A percentile compares a stretch with the other conserved stretches of the same genome.
Evolutionary conservation across 2,329 filamentous ascomycete genomes (phyloP).

Genomic region (Pseudocercospora fuligena): DNA sequence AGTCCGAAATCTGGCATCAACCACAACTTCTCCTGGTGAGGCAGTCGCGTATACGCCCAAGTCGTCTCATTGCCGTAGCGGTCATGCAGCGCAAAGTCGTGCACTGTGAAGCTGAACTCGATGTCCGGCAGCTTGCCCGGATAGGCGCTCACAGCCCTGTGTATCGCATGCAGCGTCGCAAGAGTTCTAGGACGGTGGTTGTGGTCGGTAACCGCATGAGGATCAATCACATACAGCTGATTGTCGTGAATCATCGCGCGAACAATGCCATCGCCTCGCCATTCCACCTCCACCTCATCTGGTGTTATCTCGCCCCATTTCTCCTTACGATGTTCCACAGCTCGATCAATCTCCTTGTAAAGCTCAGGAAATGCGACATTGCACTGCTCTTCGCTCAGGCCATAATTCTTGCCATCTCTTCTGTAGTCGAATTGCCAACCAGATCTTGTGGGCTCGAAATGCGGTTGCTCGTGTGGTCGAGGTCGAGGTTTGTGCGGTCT

Average conservation of each 20-base stretch:
- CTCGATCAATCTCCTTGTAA: conserved; percentile 39
- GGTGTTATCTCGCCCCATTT: conserved; percentile 30
- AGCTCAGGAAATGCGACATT: conserved; percentile 37
- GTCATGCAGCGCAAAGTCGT: conserved; percentile 45
- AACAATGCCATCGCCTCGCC: conserved; percentile 35
- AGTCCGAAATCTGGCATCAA: conserved; percentile 59
- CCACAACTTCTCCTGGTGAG: conserved; percentile 50
- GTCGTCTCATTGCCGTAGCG: conserved; percentile 30
- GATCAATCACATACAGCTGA: conserved; percentile 35
- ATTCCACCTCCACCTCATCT: conserved; percentile 31
- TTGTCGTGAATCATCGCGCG: conserved; percentile 38
- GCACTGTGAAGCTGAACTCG: conserved; percentile 51
- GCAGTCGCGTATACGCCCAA: conserved; percentile 32
- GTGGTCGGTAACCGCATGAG: conserved; percentile 33
- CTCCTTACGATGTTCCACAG: conserved; percentile 31
- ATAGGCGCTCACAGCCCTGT: conserved; percentile 51
- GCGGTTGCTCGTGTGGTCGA: neutral
- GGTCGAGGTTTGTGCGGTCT: conserved; percentile 12
- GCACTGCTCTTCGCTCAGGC: conserved; percentile 38
- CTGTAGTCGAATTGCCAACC: conserved; percentile 28
- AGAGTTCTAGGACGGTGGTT: conserved; percentile 32
- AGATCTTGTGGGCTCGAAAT: conserved; percentile 4
- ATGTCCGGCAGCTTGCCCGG: conserved; percentile 50
- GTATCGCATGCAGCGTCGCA: conserved; percentile 51
- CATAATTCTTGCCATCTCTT: conserved; percentile 34